A percentile compares a stretch with the other conserved stretches of the same genome.
Conservation (phyloP, 148 eudicot species). For the Oxyria digyna region DNA sequence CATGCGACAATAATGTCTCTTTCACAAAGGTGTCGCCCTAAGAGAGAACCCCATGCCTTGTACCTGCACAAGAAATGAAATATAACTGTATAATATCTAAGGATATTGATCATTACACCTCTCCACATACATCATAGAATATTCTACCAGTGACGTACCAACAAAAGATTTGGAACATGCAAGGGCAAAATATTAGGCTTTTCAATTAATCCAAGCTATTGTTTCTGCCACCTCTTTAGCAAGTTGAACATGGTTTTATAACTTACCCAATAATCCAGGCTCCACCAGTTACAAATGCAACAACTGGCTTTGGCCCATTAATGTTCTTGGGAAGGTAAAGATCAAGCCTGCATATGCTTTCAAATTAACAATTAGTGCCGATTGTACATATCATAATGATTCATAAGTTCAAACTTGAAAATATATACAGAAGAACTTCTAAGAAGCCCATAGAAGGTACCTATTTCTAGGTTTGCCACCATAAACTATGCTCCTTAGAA, state of each 20-base stretch:
- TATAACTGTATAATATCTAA: background rate
- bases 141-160: background rate
- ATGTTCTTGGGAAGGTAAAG: constrained; percentile 48
- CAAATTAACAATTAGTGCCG: constrained; percentile 1
- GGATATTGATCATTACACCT: background rate
- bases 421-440: constrained; percentile 3
- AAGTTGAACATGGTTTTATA: background rate
- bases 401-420: background rate
- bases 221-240: background rate
- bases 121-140: background rate
- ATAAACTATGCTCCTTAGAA: constrained; percentile 46
- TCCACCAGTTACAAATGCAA: constrained; percentile 77
- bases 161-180: background rate
- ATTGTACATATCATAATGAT: background rate
- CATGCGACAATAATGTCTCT: constrained; percentile 70
- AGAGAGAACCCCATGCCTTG: constrained; percentile 77
- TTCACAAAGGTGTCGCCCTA: constrained; percentile 60
- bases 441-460: constrained; percentile 12
- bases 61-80: constrained; percentile 30
- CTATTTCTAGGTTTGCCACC: constrained; percentile 61
- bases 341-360: constrained; percentile 45
- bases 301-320: constrained; percentile 51
- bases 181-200: background rate
- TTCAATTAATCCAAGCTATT: background rate
- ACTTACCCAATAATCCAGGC: constrained; percentile 80